A percentile compares a stretch with the other conserved stretches of the same genome.
phyloP scores from a whole-genome alignment of 2,329 filamentous ascomycete genomes.

The Boeremia lycopersici region DNA sequence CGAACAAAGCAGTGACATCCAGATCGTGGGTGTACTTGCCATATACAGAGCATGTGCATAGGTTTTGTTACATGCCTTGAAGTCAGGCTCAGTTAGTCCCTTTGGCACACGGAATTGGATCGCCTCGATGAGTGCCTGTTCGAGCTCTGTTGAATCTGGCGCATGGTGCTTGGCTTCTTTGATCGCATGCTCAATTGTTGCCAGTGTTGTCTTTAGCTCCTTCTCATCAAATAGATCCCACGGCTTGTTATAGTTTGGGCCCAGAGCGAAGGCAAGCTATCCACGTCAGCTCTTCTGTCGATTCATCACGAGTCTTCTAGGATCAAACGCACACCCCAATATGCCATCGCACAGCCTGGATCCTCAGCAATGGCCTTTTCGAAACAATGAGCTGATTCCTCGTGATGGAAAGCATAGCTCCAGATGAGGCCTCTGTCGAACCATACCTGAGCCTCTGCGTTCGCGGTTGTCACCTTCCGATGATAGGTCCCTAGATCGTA shows the following conservation, averaged over 20 bases:
- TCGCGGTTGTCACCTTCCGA: constrained; percentile 61
- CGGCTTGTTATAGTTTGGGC: constrained; percentile 81
- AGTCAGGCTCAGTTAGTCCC: constrained; percentile 49
- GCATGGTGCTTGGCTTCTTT: constrained; percentile 51
- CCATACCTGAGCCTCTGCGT: constrained; percentile 64
- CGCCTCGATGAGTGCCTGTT: constrained; percentile 68
- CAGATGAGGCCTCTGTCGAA: constrained; percentile 75
- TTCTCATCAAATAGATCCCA: constrained; percentile 72
- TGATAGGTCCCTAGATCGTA: constrained; percentile 66
- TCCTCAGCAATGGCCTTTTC: constrained; percentile 63
- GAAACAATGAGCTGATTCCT: constrained; percentile 71
- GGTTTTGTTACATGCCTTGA: constrained; percentile 60
- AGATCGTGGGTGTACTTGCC: constrained; percentile 60
- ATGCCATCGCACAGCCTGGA: constrained; percentile 63
- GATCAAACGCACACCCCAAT: constrained; percentile 63
- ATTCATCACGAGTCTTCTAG: neutral
- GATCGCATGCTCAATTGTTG: constrained; percentile 55
- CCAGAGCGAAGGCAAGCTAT: constrained; percentile 67
- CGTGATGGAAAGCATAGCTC: constrained; percentile 78
- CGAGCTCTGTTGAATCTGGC: constrained; percentile 54
- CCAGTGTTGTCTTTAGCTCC: constrained; percentile 62
- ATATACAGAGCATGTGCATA: constrained; percentile 71
- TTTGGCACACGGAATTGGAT: constrained; percentile 56
- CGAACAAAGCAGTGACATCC: constrained; percentile 68
- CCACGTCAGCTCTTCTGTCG: constrained; percentile 42